Evolutionary conservation across 2,329 filamentous ascomycete species (phyloP).

Genomic region (Colletotrichum somersetense): DNA sequence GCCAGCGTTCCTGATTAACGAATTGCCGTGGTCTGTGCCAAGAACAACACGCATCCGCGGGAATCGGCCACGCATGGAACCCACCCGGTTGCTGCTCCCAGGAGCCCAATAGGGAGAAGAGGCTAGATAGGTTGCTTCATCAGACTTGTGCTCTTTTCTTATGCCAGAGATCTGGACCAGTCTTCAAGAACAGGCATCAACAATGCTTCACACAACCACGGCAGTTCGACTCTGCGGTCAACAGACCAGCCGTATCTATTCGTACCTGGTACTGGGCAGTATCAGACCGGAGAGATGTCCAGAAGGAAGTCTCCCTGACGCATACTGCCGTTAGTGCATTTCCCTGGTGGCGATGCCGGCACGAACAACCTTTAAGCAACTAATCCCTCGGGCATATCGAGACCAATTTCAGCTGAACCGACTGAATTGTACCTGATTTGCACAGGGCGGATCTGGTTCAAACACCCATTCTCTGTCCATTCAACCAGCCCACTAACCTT

Average conservation of each 20-base stretch:
- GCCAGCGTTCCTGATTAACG: background rate
- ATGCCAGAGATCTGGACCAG: background rate
- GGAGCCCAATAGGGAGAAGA: no score
- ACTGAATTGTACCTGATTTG: background rate
- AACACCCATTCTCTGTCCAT: background rate
- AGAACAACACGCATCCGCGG: background rate
- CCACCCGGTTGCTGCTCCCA: background rate
- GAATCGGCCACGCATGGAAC: background rate
- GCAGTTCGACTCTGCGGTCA: background rate
- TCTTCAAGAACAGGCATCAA: background rate
- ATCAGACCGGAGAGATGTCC: no score
- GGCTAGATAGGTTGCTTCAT: background rate
- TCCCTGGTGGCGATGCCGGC: no score
- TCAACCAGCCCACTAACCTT: background rate
- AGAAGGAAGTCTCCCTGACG: no score
- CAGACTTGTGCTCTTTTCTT: background rate
- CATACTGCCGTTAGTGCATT: background rate
- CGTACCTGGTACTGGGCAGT: no score
- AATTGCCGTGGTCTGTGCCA: background rate
- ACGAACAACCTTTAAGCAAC: background rate
- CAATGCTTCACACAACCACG: background rate
- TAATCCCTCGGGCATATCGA: background rate
- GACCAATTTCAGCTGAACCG: background rate
- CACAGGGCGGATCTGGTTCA: background rate
- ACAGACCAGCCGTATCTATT: background rate